Base-by-base conservation (phyloP, 345 rosid genomes). In the Cardamine resedifolia region DNA sequence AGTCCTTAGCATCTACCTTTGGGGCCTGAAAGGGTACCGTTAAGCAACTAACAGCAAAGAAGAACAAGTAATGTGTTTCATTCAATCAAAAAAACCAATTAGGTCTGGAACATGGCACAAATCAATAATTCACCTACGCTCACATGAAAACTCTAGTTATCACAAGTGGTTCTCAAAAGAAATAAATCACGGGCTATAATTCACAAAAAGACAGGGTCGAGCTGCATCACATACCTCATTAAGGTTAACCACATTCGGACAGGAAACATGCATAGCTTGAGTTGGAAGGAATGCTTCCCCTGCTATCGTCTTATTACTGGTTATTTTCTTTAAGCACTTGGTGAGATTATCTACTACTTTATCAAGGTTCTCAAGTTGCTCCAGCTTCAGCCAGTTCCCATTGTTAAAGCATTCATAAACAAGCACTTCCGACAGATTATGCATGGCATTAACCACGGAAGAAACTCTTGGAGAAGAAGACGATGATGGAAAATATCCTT, bases 361-460 rank as follows among this genome's bases (percentile, higher is more conserved):
- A 66, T 86, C 82, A 70, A 94, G 91, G 71, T 74, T 71, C 75
- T 76, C 84, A 64, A 44, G 55, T 36, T 88, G 90, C 59, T 82
- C 78, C 48, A 79, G 83, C 83, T 79, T 85, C 81, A 91, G 44
- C 76, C 77, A 77, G 73, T 79, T 83, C 11, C 79, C 65, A 60
- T 82, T 83, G 64, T 71, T 81, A 39, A 83, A 87, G 80, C 86
- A 86, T 56, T 87, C 82, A 82, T 62, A 74, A 44, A 83, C 80
- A 72, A 94, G 90, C 80, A 88, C 63, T 78, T 89, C 91, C 66
- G 98, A 89, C 58, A 94, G 78, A 74, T 81, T 83, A 74, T 76
- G 84, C 87, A 88, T 72, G 38, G 92, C 79, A 68, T 78, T 75
- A 74, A 89, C 77, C 52, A 89, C 74, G 15, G 69, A 58, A 77